These are phyloP conservation scores for Suillus weaverae DNA, from an alignment of 768 basidiomycete genomes.

Conservation along the genomic window DNA sequence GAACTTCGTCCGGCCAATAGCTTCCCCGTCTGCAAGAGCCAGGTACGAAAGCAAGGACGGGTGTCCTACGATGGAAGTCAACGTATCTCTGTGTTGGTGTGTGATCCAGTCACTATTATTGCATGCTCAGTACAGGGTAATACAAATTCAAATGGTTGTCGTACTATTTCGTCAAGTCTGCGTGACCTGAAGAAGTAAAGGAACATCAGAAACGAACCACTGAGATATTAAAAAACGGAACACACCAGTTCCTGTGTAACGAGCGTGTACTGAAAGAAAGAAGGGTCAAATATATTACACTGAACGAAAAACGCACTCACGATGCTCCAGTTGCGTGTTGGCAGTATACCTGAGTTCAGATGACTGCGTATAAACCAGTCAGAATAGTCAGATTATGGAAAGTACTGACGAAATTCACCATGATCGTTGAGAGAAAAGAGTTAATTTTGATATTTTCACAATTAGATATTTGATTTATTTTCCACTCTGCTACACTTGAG, in stretches of 20 bases:
- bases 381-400: background rate
- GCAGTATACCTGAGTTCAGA: constrained; percentile 95
- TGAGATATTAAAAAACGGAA: constrained; percentile 13
- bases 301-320: constrained; percentile 49
- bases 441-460: background rate
- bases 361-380: constrained; percentile 45
- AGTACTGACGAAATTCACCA: constrained; percentile 20
- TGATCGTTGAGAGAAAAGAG: constrained; percentile 15
- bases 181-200: constrained; percentile 64
- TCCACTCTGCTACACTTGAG: background rate
- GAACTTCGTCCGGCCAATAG: constrained; percentile 85
- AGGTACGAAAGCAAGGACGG: constrained; percentile 82
- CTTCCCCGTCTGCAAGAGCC: constrained; percentile 91
- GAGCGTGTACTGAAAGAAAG: constrained; percentile 73
- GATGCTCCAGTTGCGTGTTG: constrained; percentile 92
- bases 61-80: constrained; percentile 91
- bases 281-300: constrained; percentile 16
- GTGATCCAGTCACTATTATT: constrained; percentile 92
- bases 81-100: constrained; percentile 96
- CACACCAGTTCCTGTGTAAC: constrained; percentile 93
- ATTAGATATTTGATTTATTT: background rate
- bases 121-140: constrained; percentile 17
- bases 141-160: constrained; percentile 30
- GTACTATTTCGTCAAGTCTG: constrained; percentile 94
- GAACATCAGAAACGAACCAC: constrained; percentile 14